Evolutionary conservation across 805 yeast genomes (phyloP).

Genomic region (Starmerella bombicola): DNA sequence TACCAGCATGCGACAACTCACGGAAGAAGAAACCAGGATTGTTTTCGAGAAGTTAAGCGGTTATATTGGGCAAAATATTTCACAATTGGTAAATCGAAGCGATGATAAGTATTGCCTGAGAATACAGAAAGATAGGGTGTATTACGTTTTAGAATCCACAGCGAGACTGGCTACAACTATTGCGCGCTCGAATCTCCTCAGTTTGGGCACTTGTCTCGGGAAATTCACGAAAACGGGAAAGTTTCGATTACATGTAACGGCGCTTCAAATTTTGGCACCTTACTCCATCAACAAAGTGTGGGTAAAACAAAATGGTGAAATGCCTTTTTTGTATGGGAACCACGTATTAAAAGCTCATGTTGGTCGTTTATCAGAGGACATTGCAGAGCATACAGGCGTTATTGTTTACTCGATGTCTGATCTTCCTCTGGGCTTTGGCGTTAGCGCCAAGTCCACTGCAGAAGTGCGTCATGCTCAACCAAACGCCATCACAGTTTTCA

Average conservation of each 20-base stretch:
- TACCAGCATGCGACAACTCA: conserved; percentile 82
- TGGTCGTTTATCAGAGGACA: conserved; percentile 93
- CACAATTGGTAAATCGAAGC: conserved; percentile 66
- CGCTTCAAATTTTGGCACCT: conserved; percentile 67
- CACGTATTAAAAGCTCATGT: conserved; percentile 93
- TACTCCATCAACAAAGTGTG: conserved; percentile 88
- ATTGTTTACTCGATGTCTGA: conserved; percentile 84
- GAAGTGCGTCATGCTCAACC: conserved; percentile 86
- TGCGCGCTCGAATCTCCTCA: conserved; percentile 80
- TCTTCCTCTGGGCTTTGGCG: conserved; percentile 90
- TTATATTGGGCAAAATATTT: conserved; percentile 91
- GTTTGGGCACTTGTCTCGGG: conserved; percentile 86
- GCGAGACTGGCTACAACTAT: conserved; percentile 84
- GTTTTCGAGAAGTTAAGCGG: conserved; percentile 93
- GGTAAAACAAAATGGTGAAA: conserved; percentile 95
- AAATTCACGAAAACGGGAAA: conserved; percentile 96
- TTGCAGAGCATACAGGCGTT: conserved; percentile 96
- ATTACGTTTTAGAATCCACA: conserved; percentile 67
- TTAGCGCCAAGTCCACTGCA: conserved; percentile 77
- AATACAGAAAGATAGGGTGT: conserved; percentile 90
- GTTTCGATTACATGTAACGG: conserved; percentile 88
- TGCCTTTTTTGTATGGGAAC: conserved; percentile 95
- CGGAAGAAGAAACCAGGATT: conserved; percentile 93
- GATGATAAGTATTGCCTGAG: conserved; percentile 90
- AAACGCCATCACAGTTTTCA: conserved; percentile 84